phyloP scores from a whole-genome alignment of 371 early-diverging fungal species.

The Paraphysoderma sedebokerense region DNA sequence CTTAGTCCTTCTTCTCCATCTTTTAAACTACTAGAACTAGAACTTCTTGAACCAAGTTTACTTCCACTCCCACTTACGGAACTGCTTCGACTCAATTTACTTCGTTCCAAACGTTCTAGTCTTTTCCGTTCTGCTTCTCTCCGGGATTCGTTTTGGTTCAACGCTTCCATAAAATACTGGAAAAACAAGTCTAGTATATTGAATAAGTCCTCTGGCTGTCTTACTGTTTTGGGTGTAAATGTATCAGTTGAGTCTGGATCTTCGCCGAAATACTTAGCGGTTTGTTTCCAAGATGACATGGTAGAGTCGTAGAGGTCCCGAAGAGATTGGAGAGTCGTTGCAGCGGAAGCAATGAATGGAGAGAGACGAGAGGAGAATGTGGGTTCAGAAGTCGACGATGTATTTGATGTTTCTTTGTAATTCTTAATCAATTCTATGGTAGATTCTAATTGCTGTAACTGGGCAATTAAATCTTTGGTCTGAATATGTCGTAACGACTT shows the following conservation, averaged over 20 bases:
- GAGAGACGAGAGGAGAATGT: conserved; percentile 4
- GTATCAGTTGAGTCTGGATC: conserved; percentile 6
- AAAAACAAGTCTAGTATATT: conserved; percentile 20
- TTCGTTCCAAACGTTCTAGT: no score
- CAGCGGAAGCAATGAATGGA: conserved; percentile 6
- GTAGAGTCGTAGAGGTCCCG: conserved; percentile 6
- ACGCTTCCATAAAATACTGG: conserved; percentile 18
- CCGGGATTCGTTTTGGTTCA: conserved; percentile 12
- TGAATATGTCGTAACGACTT: conserved; percentile 10
- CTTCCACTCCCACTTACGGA: no score
- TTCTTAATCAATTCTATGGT: conserved; percentile 3
- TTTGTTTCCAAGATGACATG: conserved; percentile 10
- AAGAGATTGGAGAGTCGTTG: conserved; percentile 1
- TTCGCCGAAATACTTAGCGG: conserved; percentile 25
- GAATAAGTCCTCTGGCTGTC: conserved; percentile 10
- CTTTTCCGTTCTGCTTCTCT: conserved; percentile 11
- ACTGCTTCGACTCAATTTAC: no score
- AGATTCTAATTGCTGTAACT: conserved; percentile 3
- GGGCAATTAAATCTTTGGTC: conserved; percentile 6
- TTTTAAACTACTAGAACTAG: no score
- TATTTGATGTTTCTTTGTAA: no score
- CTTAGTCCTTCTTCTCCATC: no score
- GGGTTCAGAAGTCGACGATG: background rate
- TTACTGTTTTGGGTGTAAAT: conserved; percentile 1
- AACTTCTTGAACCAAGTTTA: no score